These are phyloP conservation scores for Hypoxylon fuscum DNA, from an alignment of 495 filamentous ascomycete genomes.

Conservation along the genomic window DNA sequence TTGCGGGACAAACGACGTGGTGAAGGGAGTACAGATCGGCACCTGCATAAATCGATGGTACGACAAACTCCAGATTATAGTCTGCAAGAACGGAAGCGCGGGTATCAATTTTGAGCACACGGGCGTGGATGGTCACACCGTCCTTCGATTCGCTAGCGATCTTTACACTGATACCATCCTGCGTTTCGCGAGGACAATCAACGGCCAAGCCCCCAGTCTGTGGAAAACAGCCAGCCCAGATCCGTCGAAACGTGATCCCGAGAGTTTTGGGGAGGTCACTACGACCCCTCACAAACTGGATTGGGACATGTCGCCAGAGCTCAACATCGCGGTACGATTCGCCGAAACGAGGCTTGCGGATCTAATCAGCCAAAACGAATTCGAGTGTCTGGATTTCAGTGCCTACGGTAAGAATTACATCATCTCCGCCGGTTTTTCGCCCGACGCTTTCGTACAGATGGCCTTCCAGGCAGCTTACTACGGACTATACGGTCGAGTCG, in stretches of 20 bases:
- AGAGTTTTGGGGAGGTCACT: constrained; percentile 91
- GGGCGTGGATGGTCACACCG: constrained; percentile 96
- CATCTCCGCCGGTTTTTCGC: constrained; percentile 94
- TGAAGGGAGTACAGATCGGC: constrained; percentile 92
- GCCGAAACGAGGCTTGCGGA: constrained; percentile 95
- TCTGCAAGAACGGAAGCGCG: constrained; percentile 97
- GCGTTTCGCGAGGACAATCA: constrained; percentile 94
- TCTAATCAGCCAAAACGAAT: constrained; percentile 96
- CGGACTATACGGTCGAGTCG: constrained; percentile 90
- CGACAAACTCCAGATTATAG: constrained; percentile 98
- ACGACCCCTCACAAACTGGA: constrained; percentile 96
- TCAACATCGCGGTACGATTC: constrained; percentile 90
- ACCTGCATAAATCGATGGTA: constrained; percentile 99
- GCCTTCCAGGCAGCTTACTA: constrained; percentile 99
- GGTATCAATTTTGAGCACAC: constrained; percentile 99
- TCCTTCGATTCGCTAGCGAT: constrained; percentile 93
- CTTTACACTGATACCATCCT: constrained; percentile 98
- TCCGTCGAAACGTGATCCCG: constrained; percentile 91
- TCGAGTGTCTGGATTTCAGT: constrained; percentile 87
- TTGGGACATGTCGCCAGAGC: constrained; percentile 96
- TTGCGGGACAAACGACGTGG: constrained; percentile 90
- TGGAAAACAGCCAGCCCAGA: constrained; percentile 94
- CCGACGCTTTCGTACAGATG: constrained; percentile 98
- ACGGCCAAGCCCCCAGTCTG: constrained; percentile 88
- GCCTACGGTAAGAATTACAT: constrained; percentile 97